These are phyloP conservation scores for Polysphondylium violaceum DNA, from an alignment of 78 protist genomes.

Conservation along the genomic window DNA sequence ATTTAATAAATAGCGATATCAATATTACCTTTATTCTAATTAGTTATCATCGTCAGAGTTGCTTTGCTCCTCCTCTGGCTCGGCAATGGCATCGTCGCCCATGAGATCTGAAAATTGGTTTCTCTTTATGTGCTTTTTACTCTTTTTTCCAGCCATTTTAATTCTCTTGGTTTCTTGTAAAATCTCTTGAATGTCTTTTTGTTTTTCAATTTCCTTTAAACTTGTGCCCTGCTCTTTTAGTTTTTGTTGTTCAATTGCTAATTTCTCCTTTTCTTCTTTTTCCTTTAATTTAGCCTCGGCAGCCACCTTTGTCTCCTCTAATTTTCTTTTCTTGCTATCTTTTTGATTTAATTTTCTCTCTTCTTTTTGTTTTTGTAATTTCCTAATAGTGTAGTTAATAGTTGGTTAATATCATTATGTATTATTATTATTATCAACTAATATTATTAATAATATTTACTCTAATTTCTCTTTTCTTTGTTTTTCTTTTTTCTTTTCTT, in stretches of 20 bases:
- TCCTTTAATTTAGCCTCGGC: neutral
- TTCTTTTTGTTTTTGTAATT: neutral
- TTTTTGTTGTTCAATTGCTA: constrained; percentile 6
- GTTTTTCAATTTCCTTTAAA: constrained; percentile 16
- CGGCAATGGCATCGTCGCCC: neutral
- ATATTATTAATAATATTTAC: neutral
- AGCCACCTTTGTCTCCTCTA: neutral
- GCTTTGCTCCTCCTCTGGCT: neutral
- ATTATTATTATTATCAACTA: neutral
- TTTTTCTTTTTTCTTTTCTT: constrained; percentile 54
- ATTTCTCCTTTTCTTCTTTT: neutral
- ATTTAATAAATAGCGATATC: too few species aligned
- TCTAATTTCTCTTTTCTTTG: constrained; percentile 14
- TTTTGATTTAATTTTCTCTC: neutral
- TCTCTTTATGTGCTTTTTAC: constrained; percentile 17
- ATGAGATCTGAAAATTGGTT: constrained; percentile 71
- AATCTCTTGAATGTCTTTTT: constrained; percentile 65
- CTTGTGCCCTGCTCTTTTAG: constrained; percentile 9
- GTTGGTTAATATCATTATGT: neutral
- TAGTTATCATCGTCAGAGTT: neutral
- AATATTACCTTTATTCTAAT: too few species aligned
- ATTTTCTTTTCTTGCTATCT: neutral
- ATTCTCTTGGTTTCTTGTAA: constrained; percentile 9
- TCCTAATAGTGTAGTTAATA: neutral
- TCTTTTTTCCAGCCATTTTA: constrained; percentile 7